Evolutionary conservation across 2,329 filamentous ascomycete species (phyloP).

Genomic region (Fusarium devonianum): DNA sequence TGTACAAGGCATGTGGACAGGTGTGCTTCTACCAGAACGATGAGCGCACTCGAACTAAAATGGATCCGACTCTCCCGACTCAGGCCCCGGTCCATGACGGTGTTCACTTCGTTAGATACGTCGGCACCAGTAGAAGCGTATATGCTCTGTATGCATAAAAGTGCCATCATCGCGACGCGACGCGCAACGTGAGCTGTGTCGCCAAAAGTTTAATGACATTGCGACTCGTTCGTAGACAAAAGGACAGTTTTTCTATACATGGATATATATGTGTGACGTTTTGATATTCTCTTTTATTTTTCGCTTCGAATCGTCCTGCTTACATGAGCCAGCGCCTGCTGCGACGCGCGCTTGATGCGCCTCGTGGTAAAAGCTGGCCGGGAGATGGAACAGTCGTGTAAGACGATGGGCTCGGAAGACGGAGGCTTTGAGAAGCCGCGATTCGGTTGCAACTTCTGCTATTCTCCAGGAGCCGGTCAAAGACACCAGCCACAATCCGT

Average conservation of each 20-base stretch:
- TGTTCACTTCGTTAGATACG: constrained; percentile 5
- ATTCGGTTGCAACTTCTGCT: too few species aligned
- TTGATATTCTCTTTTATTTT: too few species aligned
- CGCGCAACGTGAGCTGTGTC: constrained; percentile 11
- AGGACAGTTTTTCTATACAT: too few species aligned
- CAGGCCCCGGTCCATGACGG: constrained; percentile 23
- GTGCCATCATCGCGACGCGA: constrained; percentile 16
- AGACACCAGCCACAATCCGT: constrained; percentile 11
- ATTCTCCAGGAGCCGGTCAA: constrained; percentile 8
- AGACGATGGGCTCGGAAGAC: constrained; percentile 22
- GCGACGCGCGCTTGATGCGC: background rate
- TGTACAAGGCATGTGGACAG: too few species aligned
- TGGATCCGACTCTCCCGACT: constrained; percentile 14
- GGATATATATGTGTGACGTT: too few species aligned
- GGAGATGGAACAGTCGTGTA: constrained; percentile 10
- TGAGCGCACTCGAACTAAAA: constrained; percentile 14
- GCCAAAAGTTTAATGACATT: constrained; percentile 10
- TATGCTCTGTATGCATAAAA: constrained; percentile 4
- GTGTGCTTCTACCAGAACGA: too few species aligned
- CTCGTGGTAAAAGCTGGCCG: background rate
- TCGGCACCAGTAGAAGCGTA: background rate
- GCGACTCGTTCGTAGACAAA: too few species aligned
- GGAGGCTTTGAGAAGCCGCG: constrained; percentile 16
- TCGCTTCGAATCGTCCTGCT: too few species aligned
- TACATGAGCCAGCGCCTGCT: background rate